Evolutionary conservation across 2,329 filamentous ascomycete species (phyloP), one percentile per base, ranked within the genome.

Genomic region (Fusarium avenaceum): DNA sequence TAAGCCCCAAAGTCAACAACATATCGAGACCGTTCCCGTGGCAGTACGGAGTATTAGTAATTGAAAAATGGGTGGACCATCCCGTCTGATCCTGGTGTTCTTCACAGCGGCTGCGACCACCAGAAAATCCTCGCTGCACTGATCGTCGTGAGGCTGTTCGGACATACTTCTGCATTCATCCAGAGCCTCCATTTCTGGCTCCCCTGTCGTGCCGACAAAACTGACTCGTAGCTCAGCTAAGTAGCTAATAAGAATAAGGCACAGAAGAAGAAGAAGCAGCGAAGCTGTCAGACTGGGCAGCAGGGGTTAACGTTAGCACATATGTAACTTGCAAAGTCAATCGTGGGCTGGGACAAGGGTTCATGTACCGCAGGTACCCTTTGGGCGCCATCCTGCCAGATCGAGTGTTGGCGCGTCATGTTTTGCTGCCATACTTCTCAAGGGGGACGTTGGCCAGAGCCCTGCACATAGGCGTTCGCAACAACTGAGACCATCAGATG

Each of bases 111-210:
- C 57, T 70, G 52, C 44, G 61, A 59, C 50, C 58, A 62, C 47
- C 47, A 49, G 38, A 54, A 58, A 59, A 66, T 58, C 45, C 43
- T 54, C 55, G 26, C 52, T 65, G 61, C 69, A 70, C 44, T 70
- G 64, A 70, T 73, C 71, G 58, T 62, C 59, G 56, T 56, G 69
- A 67, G 69, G 54, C 52, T 65, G 60, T 49, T 49, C 60, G 51
- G 57, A 72, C 47, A 61, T 71, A 65, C 50, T 69, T 64, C 66
- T 69, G 39, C 44, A 64, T 57, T 65, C 66, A 70, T 70, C 63
- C 54, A 68, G 61, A 67, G 48, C 71, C 58, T 60, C 65, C 52
- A 70, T 70, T 63, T 45, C 56, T 56, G 20, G 58, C 48, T 49
- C 63, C 58, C 46, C 51, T 57, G 63, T 64, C 55, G 56, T 63